Evolutionary conservation across 768 basidiomycete species (phyloP).

Genomic region (Amanita exitialis): DNA sequence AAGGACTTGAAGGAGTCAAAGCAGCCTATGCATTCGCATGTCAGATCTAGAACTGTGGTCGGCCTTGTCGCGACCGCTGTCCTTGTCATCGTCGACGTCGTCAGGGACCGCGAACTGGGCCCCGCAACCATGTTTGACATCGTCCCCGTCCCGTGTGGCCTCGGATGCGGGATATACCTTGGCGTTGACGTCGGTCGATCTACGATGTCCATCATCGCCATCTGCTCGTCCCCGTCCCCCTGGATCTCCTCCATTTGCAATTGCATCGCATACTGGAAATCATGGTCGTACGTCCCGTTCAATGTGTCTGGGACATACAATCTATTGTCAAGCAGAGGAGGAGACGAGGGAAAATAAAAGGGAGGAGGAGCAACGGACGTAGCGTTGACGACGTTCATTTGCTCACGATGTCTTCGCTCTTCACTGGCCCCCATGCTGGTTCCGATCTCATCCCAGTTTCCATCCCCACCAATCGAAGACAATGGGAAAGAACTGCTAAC

Average conservation of each 20-base stretch:
- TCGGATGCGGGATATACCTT: not conserved
- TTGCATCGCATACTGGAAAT: not conserved
- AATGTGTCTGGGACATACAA: not conserved
- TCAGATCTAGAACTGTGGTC: not conserved
- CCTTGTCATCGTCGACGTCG: not conserved
- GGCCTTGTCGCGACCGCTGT: too few relatives aligned
- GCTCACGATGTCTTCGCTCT: too few relatives aligned
- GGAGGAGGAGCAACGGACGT: not conserved
- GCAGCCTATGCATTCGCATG: conserved; percentile 30
- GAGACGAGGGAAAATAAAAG: not conserved
- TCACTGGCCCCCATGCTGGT: too few relatives aligned
- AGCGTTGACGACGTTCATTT: too few relatives aligned
- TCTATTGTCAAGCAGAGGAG: too few relatives aligned
- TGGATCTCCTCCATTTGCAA: conserved; percentile 1
- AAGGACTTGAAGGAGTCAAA: conserved; percentile 18
- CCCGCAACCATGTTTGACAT: not conserved
- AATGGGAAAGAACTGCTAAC: too few relatives aligned
- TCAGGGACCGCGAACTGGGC: not conserved
- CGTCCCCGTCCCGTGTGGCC: not conserved
- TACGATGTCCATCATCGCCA: not conserved
- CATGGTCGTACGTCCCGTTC: not conserved
- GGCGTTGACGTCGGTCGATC: not conserved
- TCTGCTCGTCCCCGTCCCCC: not conserved
- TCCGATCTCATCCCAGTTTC: too few relatives aligned
- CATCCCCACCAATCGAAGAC: too few relatives aligned